Evolutionary conservation across 179 eudicot species (phyloP).

Genomic region (Spinacia oleracea): DNA sequence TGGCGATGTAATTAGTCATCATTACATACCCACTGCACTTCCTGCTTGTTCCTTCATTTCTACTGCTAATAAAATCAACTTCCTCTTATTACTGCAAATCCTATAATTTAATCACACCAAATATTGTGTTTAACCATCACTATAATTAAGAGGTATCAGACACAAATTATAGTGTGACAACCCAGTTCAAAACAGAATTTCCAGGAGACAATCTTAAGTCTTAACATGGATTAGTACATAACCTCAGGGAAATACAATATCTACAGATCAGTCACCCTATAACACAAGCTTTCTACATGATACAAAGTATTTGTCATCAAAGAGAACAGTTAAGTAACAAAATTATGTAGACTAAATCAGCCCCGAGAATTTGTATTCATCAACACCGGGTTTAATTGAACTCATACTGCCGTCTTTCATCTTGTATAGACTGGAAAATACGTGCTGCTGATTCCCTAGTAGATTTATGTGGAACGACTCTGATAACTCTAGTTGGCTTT

Average conservation of each 20-base stretch:
- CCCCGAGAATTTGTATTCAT: slow-evolving; percentile 13
- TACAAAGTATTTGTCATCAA: slow-evolving; percentile 8
- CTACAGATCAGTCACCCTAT: slow-evolving; percentile 25
- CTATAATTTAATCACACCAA: too few species aligned
- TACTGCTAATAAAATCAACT: neutral
- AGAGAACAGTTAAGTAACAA: slow-evolving; percentile 15
- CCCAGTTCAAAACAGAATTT: neutral
- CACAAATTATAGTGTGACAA: neutral
- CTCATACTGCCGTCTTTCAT: slow-evolving; percentile 66
- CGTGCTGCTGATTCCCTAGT: slow-evolving; percentile 83
- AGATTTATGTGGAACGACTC: slow-evolving; percentile 81
- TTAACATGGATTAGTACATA: slow-evolving; percentile 8
- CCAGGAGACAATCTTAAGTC: neutral
- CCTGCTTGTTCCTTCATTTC: neutral
- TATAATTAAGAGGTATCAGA: too few species aligned
- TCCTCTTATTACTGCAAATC: too few species aligned
- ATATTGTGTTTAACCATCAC: neutral
- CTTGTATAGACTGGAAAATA: slow-evolving; percentile 83
- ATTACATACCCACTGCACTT: too few species aligned
- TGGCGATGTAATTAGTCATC: slow-evolving; percentile 18
- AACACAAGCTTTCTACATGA: slow-evolving; percentile 18
- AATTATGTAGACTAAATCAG: slow-evolving; percentile 5
- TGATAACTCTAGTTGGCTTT: slow-evolving; percentile 54
- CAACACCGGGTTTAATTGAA: slow-evolving; percentile 22
- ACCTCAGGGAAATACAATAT: slow-evolving; percentile 23